phyloP scores from a whole-genome alignment of 2,329 filamentous ascomycete genomes.

The Aspergillus glaucus region DNA sequence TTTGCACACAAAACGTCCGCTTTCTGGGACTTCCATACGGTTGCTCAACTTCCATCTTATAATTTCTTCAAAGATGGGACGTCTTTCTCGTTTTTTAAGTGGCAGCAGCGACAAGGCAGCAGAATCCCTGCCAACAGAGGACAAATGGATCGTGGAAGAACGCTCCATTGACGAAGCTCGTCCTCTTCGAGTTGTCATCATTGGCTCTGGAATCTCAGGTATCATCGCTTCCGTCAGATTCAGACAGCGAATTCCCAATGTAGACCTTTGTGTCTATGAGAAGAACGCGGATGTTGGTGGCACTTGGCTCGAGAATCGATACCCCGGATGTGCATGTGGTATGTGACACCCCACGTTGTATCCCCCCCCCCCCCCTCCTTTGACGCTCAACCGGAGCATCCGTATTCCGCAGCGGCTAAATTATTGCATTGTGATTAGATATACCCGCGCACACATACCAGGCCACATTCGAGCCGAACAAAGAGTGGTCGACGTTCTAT shows the following conservation, averaged over 20 bases:
- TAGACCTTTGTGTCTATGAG: slow-evolving; percentile 31
- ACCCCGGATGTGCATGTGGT: slow-evolving; percentile 33
- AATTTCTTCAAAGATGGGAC: not conserved
- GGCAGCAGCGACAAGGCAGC: not conserved
- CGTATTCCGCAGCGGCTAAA: not conserved
- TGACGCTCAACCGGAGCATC: no score
- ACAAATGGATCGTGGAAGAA: slow-evolving; percentile 19
- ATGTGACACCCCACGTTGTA: slow-evolving; percentile 4
- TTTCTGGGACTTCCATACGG: no score
- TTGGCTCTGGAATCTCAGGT: slow-evolving; percentile 36
- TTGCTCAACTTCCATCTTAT: not conserved
- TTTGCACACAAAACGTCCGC: no score
- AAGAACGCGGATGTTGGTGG: slow-evolving; percentile 30
- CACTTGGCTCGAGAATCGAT: slow-evolving; percentile 31
- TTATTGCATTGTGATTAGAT: slow-evolving; percentile 20
- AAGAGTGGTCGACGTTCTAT: slow-evolving; percentile 46
- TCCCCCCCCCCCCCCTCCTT: not conserved
- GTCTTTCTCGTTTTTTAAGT: not conserved
- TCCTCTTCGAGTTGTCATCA: slow-evolving; percentile 29
- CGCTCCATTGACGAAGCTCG: slow-evolving; percentile 28
- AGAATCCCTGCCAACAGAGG: not conserved
- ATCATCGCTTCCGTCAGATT: slow-evolving; percentile 34
- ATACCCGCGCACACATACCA: slow-evolving; percentile 46
- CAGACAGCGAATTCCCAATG: slow-evolving; percentile 30
- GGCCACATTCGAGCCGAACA: slow-evolving; percentile 45